Percentiles rank a stretch among this genome's conserved stretches.
phyloP scores from a whole-genome alignment of 2,329 filamentous ascomycete species.

The Trichoderma sp. region DNA sequence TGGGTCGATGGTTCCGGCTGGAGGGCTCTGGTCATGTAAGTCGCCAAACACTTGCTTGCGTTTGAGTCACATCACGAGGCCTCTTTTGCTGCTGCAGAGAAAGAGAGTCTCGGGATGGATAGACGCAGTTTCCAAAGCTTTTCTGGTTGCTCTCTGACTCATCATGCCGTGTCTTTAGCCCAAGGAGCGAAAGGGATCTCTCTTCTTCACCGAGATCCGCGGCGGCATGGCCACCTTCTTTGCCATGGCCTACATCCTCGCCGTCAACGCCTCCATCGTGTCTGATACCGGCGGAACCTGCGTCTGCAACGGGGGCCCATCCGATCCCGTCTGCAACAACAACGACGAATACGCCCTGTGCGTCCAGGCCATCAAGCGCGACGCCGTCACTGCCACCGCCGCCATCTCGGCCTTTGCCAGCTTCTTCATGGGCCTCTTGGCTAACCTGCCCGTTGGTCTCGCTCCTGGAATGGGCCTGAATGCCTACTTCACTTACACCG shows the following conservation, averaged over 20 bases:
- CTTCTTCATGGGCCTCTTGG: conserved; percentile 82
- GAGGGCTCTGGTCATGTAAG: conserved; percentile 81
- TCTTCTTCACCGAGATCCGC: conserved; percentile 81
- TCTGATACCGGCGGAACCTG: conserved; percentile 74
- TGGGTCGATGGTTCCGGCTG: conserved; percentile 76
- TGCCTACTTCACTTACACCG: conserved; percentile 80
- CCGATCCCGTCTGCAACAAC: conserved; percentile 53
- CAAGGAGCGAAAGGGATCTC: conserved; percentile 70
- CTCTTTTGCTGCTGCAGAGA: neutral
- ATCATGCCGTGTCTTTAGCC: conserved; percentile 46
- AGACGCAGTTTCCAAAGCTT: neutral
- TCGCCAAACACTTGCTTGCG: conserved; percentile 29
- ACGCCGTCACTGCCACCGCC: conserved; percentile 81
- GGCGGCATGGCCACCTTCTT: conserved; percentile 82
- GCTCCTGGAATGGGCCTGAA: conserved; percentile 65
- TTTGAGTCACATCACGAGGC: conserved; percentile 8
- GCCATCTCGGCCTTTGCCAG: conserved; percentile 77
- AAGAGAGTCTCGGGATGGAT: neutral
- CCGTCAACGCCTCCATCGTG: conserved; percentile 55
- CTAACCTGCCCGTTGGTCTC: conserved; percentile 62
- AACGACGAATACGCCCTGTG: conserved; percentile 67
- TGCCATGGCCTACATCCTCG: conserved; percentile 58
- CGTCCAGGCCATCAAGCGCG: conserved; percentile 65
- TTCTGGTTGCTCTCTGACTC: no score
- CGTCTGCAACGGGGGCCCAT: conserved; percentile 60